Evolutionary conservation across 192 early-diverging fungal genomes (phyloP).

Genomic region (Hyaloraphidium curvatum): DNA sequence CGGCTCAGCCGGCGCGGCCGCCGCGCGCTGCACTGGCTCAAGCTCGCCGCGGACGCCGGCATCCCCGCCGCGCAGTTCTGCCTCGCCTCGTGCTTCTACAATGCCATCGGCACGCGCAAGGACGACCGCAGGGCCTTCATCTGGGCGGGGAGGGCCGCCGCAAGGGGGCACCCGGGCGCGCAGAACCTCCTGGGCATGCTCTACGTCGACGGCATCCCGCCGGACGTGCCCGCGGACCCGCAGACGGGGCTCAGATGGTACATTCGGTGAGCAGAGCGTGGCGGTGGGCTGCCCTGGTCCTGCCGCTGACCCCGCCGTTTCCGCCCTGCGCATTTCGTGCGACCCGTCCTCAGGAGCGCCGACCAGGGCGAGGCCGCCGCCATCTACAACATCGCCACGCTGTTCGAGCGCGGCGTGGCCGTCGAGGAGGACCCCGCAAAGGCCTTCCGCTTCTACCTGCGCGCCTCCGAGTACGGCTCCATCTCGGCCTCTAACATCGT

Average conservation of each 20-base stretch:
- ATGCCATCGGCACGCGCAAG: too few species aligned
- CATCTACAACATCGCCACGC: conserved; percentile 34
- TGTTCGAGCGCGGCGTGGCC: conserved; percentile 28
- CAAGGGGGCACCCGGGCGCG: conserved; percentile 19
- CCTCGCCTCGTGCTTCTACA: background rate
- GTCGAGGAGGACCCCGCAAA: conserved; percentile 16
- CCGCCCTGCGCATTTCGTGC: too few species aligned
- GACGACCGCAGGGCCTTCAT: too few species aligned
- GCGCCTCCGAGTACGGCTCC: conserved; percentile 21
- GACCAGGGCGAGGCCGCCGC: conserved; percentile 20
- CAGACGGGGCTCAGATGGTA: too few species aligned
- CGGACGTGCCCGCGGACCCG: too few species aligned
- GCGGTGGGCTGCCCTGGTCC: too few species aligned
- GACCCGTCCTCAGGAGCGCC: too few species aligned
- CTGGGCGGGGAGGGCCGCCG: conserved; percentile 25
- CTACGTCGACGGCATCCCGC: too few species aligned
- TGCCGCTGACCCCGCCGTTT: too few species aligned
- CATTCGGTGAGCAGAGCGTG: too few species aligned
- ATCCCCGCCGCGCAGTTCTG: background rate
- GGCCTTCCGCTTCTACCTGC: conserved; percentile 24
- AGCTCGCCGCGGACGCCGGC: background rate
- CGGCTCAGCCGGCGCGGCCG: background rate
- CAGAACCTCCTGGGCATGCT: conserved; percentile 28
- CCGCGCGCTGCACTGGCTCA: conserved; percentile 12
- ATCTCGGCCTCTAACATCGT: conserved; percentile 26